A percentile compares a stretch with the other conserved stretches of the same genome.
Conservation (phyloP, 2,329 filamentous ascomycete species). For the Epichloe festucae region DNA sequence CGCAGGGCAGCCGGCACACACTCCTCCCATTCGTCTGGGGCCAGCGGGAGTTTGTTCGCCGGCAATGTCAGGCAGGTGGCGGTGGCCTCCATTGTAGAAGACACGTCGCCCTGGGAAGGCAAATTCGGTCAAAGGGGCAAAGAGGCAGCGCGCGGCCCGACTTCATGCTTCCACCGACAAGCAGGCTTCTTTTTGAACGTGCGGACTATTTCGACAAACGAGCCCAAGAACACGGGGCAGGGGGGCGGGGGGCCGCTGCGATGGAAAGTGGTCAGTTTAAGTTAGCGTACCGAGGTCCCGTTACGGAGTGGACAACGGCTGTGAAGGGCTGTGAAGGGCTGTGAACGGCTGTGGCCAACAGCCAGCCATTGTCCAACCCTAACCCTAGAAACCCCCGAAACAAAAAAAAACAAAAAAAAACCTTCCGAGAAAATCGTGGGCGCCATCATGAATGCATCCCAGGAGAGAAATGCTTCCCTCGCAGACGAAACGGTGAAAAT, state of each 20-base stretch:
- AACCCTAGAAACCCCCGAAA: too few relatives aligned
- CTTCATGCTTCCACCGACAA: neutral
- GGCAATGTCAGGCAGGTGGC: neutral
- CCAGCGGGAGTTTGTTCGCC: neutral
- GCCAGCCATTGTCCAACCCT: too few relatives aligned
- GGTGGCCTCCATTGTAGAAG: neutral
- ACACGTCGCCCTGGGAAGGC: neutral
- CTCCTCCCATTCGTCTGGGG: neutral
- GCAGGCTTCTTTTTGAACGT: neutral
- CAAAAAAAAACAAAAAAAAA: too few relatives aligned
- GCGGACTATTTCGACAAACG: neutral
- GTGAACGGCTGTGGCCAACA: too few relatives aligned
- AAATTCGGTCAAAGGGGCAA: neutral
- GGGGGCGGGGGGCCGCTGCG: neutral
- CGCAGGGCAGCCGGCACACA: slow-evolving; percentile 6
- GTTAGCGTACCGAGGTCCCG: neutral
- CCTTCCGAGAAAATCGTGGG: too few relatives aligned
- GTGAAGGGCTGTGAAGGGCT: too few relatives aligned
- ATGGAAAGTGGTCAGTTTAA: neutral
- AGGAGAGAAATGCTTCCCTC: too few relatives aligned
- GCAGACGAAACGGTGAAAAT: too few relatives aligned
- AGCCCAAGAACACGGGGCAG: too few relatives aligned
- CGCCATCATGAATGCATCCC: too few relatives aligned
- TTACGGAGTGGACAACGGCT: too few relatives aligned
- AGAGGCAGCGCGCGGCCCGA: neutral